phyloP scores from a whole-genome alignment of 2,329 filamentous ascomycete species.

The Colletotrichum australisinense region DNA sequence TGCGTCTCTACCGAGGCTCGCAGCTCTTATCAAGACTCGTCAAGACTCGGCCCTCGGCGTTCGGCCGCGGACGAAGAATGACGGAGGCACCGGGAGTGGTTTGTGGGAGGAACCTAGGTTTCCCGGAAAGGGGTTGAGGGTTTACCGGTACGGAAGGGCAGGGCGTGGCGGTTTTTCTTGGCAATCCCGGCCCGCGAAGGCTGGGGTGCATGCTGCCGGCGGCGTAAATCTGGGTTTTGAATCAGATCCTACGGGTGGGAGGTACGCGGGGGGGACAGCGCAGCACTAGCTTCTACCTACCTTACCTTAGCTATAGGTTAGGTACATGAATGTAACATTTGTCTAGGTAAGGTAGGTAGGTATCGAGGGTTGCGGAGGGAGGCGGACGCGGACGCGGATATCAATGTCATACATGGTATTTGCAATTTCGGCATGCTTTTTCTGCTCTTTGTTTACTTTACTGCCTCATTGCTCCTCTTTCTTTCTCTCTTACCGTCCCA shows the following conservation, averaged over 20 bases:
- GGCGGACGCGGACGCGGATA: background rate
- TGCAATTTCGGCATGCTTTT: too few relatives aligned
- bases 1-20: too few relatives aligned
- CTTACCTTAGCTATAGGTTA: too few relatives aligned
- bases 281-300: too few relatives aligned
- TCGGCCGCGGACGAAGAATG: background rate
- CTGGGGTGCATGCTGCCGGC: background rate
- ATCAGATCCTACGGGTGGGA: background rate
- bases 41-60: background rate
- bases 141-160: background rate
- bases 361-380: too few relatives aligned
- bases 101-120: background rate
- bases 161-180: background rate
- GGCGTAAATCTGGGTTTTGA: background rate
- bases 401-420: background rate
- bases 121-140: background rate
- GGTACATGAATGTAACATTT: too few relatives aligned
- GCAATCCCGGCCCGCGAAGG: background rate
- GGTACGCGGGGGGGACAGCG: too few relatives aligned
- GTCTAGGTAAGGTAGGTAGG: too few relatives aligned
- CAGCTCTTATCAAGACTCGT: background rate
- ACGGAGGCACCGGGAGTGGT: background rate
- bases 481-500: background rate
- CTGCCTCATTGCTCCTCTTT: background rate
- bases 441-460: too few relatives aligned